phyloP scores from a whole-genome alignment of 495 filamentous ascomycete genomes.

The Tuber aestivum region DNA sequence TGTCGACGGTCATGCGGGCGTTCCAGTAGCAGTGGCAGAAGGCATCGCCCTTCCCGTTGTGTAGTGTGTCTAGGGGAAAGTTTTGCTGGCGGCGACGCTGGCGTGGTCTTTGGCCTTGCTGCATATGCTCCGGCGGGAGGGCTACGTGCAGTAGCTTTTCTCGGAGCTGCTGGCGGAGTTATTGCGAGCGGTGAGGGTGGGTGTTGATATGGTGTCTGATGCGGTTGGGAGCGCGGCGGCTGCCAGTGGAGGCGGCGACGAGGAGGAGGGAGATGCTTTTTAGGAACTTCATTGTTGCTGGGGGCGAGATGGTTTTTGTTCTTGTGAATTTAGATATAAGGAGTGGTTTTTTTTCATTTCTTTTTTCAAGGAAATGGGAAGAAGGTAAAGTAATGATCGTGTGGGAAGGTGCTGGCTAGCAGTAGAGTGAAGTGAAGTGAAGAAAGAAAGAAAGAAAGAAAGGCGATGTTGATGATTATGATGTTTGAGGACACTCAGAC shows the following conservation, averaged over 20 bases:
- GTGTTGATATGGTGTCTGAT: not conserved
- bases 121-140: not conserved
- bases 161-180: constrained; percentile 3
- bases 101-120: not conserved
- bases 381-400: not conserved
- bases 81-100: not conserved
- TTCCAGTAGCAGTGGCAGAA: constrained; percentile 20
- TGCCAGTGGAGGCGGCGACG: not conserved
- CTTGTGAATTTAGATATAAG: too few species aligned
- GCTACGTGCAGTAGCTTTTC: not conserved
- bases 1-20: constrained; percentile 12
- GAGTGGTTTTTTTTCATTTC: too few species aligned
- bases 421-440: not conserved
- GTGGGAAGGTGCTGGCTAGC: not conserved
- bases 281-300: not conserved
- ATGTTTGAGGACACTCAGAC: not conserved
- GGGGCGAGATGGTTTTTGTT: too few species aligned
- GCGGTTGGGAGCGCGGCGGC: not conserved
- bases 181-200: not conserved
- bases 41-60: constrained; percentile 15
- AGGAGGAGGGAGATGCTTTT: not conserved
- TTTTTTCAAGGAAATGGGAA: not conserved
- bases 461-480: not conserved
- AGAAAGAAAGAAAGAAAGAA: too few species aligned
- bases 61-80: constrained; percentile 11